Conservation (phyloP, 805 yeast species). For the Wickerhamiella allomyrinae region DNA sequence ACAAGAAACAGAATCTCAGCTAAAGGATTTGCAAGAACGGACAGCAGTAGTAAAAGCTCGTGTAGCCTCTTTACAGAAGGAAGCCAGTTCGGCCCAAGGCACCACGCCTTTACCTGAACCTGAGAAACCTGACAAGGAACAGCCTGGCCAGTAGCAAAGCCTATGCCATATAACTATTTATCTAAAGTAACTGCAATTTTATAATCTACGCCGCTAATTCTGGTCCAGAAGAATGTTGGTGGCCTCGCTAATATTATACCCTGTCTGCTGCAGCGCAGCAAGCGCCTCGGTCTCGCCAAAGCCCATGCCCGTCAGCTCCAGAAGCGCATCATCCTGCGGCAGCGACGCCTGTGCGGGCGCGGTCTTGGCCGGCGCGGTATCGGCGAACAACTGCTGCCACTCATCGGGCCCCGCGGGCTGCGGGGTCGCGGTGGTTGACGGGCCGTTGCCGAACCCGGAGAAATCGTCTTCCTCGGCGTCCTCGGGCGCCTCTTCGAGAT, state of each 20-base stretch:
- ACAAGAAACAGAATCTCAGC: too few relatives aligned
- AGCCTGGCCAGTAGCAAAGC: too few relatives aligned
- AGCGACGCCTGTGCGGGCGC: neutral
- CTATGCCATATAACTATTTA: too few relatives aligned
- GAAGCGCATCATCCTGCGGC: conserved; percentile 36
- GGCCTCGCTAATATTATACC: conserved; percentile 75
- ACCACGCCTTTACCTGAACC: too few relatives aligned
- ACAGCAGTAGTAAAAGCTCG: too few relatives aligned
- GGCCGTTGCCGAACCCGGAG: conserved; percentile 14
- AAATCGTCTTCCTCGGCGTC: conserved; percentile 15
- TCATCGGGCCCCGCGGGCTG: conserved; percentile 39
- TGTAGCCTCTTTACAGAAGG: too few relatives aligned
- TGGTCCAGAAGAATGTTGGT: conserved; percentile 64
- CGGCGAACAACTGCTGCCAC: conserved; percentile 90
- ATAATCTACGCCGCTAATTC: too few relatives aligned
- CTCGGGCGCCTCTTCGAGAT: conserved; percentile 29
- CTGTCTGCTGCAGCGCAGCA: conserved; percentile 50
- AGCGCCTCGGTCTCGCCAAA: conserved; percentile 52
- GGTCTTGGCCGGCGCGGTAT: conserved; percentile 22
- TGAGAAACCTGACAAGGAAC: too few relatives aligned
- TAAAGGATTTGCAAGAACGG: too few relatives aligned
- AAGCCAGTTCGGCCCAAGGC: too few relatives aligned
- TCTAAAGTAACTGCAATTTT: too few relatives aligned
- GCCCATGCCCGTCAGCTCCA: conserved; percentile 83
- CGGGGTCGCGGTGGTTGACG: conserved; percentile 3